These are phyloP conservation scores for Arctostaphylos glauca DNA, from an alignment of 148 eudicot genomes.

Conservation along the genomic window DNA sequence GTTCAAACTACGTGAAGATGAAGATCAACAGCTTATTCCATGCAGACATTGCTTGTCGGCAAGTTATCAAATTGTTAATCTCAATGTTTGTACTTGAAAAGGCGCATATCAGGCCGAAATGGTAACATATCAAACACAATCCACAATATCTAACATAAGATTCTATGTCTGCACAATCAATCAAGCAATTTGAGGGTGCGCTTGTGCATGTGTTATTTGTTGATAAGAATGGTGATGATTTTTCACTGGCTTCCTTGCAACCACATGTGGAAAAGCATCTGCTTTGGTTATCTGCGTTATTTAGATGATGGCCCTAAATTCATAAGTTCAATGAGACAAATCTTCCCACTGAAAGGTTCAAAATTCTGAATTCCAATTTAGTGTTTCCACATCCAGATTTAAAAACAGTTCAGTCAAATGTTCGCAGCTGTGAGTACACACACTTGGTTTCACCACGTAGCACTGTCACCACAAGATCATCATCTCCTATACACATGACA, in stretches of 20 bases:
- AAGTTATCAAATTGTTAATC: background rate
- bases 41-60: background rate
- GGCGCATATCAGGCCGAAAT: background rate
- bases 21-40: slow-evolving; percentile 1
- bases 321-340: background rate
- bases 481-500: no score
- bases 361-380: background rate
- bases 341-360: background rate
- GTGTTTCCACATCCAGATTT: no score
- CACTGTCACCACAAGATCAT: no score
- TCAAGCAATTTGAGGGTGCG: background rate
- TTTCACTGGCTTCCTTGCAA: background rate
- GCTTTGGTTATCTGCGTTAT: background rate
- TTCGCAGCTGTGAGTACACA: no score
- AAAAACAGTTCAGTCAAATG: no score
- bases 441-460: no score
- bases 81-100: background rate
- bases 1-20: background rate
- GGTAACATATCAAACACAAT: background rate
- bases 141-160: background rate
- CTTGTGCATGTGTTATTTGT: background rate
- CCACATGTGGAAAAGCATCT: background rate
- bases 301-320: background rate
- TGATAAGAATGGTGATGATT: background rate
- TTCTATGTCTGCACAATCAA: background rate